Conservation (phyloP, 257 asterid species). For the Mitragyna speciosa region DNA sequence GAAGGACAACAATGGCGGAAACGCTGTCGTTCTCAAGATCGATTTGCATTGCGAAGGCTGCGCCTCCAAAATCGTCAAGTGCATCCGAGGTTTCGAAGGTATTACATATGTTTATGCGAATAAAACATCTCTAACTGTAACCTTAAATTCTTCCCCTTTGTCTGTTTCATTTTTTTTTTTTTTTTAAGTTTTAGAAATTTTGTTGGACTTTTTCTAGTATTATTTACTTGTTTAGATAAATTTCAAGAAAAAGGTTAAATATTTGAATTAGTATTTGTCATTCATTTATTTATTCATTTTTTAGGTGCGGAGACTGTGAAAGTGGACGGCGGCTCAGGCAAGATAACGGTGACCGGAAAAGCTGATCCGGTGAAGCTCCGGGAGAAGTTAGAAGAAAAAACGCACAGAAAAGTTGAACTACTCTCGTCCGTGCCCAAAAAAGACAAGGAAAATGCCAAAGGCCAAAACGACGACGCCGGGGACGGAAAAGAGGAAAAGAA, state of each 20-base stretch:
- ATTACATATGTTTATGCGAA: neutral
- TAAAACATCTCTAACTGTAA: neutral
- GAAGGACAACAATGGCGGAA: conserved; percentile 25
- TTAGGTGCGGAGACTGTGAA: conserved; percentile 49
- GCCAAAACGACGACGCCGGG: conserved; percentile 29
- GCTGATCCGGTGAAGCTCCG: conserved; percentile 65
- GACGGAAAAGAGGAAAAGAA: conserved; percentile 16
- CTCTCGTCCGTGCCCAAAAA: conserved; percentile 56
- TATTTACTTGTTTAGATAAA: neutral
- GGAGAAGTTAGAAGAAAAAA: conserved; percentile 52
- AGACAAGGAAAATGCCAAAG: conserved; percentile 32
- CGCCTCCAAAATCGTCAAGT: conserved; percentile 49
- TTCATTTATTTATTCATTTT: too few relatives aligned
- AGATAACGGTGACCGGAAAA: conserved; percentile 60
- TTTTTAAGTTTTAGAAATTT: too few relatives aligned
- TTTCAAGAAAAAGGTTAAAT: neutral
- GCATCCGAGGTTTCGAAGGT: conserved; percentile 62
- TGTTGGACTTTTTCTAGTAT: neutral
- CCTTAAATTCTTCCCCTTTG: neutral
- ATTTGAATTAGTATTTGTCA: neutral
- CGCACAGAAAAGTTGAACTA: conserved; percentile 54
- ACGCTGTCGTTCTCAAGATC: conserved; percentile 53
- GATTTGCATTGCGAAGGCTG: conserved; percentile 90
- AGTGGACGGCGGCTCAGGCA: conserved; percentile 41
- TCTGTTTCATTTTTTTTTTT: neutral